Evolutionary conservation across 1,284 basidiomycete species (phyloP).

Genomic region (Marasmius tenuissimus): DNA sequence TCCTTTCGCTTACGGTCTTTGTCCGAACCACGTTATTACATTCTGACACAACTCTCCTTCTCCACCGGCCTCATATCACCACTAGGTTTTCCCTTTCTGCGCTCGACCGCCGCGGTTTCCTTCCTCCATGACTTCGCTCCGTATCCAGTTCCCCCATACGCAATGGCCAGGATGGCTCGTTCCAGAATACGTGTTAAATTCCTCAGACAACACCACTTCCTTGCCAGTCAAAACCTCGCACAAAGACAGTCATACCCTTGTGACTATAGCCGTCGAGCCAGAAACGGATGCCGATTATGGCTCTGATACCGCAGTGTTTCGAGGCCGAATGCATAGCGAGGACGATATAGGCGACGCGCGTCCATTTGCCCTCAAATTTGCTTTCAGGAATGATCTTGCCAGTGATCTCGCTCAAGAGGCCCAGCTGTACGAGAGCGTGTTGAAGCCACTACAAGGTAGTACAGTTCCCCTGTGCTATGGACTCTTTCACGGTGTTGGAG

Average conservation of each 20-base stretch:
- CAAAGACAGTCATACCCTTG: not conserved
- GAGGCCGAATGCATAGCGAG: conserved; percentile 22
- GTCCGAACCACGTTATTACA: no score
- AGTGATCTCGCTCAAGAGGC: conserved; percentile 31
- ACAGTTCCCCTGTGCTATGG: conserved; percentile 32
- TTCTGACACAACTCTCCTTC: not conserved
- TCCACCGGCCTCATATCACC: not conserved
- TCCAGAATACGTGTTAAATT: conserved; percentile 26
- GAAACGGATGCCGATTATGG: conserved; percentile 30
- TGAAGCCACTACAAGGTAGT: conserved; percentile 29
- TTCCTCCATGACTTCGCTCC: conserved; percentile 17
- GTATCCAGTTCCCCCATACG: conserved; percentile 29
- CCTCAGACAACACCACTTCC: conserved; percentile 6
- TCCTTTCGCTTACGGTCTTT: no score
- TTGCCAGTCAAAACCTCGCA: conserved; percentile 6
- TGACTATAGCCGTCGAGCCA: conserved; percentile 28
- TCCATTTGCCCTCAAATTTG: conserved; percentile 32
- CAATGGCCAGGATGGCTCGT: conserved; percentile 35
- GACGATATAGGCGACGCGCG: not conserved
- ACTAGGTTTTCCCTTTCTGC: not conserved
- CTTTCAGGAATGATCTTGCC: conserved; percentile 35
- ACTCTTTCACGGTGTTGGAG: conserved; percentile 28
- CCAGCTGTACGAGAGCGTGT: conserved; percentile 27
- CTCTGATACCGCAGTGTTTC: conserved; percentile 37
- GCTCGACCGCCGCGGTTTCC: not conserved